Base-by-base conservation (phyloP, 176 grass and related monocot genomes). In the Bothriochloa decipiens region DNA sequence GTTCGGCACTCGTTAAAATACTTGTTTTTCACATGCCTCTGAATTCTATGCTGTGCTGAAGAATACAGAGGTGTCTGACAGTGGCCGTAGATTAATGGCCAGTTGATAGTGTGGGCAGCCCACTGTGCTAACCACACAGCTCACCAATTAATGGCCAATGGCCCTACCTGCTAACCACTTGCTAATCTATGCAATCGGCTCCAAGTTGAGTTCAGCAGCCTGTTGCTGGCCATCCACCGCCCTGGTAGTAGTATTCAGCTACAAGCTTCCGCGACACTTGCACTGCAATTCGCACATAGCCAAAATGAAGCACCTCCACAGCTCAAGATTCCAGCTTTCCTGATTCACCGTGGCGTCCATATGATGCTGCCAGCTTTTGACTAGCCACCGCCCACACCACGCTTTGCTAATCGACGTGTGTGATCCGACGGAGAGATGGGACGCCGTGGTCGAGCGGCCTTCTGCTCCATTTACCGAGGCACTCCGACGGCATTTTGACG, bases 21-120 rank as follows among this genome's bases (percentile, higher is more conserved):
- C 36, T 87, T 81, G 46, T 87, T 87, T 87, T 86, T 65, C 68
- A 72, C 53, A 50, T 79, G 66, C 15, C 53, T 70, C 58, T 45
- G 16, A 40, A 60, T 17, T 27, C 76, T 40, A 7, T 47, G 47
- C n/a, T 74, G 23, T 13, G 5, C 22, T 33, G 28, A 89, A 35
- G 40, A 70, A 43, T 25, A 28, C 78, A 73, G 45, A 16, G 57
- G 6, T 49, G 23, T 22, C 55, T 68, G 84, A 73, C 73, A 22
- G 39, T 74, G 15, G 65, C 42, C 22, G 1, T 28, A 79, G 80
- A 68, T 83, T 47, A 78, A 77, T 82, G 33, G 32, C 40, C 45
- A 37, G 52, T 72, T 26, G 74, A 11, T 49, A 12, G 57, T 74
- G 86, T 66, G 36, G 57, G 43, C 66, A 33, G 42, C 23, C 53